Evolutionary conservation across 495 filamentous ascomycete species (phyloP).

Genomic region (Penicillium flavigenum): DNA sequence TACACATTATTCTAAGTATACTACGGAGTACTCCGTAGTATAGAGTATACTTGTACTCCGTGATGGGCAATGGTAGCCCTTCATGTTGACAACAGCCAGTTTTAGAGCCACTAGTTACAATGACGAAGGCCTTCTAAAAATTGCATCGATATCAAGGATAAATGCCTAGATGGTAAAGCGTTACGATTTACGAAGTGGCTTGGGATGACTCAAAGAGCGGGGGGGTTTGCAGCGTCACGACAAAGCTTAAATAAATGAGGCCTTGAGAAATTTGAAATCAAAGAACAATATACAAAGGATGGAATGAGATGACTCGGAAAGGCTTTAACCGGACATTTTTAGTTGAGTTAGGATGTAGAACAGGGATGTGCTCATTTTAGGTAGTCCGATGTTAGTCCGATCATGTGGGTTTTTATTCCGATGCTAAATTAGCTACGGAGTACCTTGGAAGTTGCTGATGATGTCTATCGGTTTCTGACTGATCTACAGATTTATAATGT

Average conservation of each 20-base stretch:
- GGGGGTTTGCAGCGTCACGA: not conserved
- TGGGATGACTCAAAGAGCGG: constrained; percentile 16
- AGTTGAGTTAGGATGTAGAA: not conserved
- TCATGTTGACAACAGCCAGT: not conserved
- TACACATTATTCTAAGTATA: not conserved
- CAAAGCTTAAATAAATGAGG: not conserved
- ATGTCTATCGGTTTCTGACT: too few species aligned
- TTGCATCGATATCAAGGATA: not conserved
- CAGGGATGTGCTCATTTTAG: not conserved
- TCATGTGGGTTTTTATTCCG: not conserved
- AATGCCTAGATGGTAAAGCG: not conserved
- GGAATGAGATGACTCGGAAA: not conserved
- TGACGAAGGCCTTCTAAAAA: not conserved
- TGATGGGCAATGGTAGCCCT: not conserved
- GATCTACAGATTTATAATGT: not conserved
- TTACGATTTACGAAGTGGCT: constrained; percentile 16
- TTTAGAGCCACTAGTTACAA: not conserved
- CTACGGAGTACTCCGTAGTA: not conserved
- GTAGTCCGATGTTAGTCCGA: constrained; percentile 8
- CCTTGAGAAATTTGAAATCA: not conserved
- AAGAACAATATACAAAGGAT: not conserved
- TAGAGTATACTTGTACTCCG: not conserved
- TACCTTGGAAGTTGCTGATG: too few species aligned
- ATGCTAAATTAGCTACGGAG: not conserved
- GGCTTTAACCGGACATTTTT: not conserved